Evolutionary conservation across 1,284 basidiomycete species (phyloP).

Genomic region (Puccinia coronata): DNA sequence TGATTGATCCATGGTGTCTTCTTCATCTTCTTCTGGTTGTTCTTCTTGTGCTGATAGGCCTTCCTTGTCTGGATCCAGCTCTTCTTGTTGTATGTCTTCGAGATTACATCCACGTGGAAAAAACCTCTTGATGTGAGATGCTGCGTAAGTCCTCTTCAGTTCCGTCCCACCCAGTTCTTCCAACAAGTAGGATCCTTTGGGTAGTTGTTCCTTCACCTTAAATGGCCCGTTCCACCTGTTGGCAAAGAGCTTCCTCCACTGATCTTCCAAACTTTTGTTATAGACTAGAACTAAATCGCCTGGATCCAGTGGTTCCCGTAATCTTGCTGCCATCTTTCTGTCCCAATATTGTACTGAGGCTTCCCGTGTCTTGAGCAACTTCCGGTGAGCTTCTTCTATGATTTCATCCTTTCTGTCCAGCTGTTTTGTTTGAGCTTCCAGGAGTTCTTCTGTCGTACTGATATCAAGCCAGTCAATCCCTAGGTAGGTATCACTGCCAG

Average conservation of each 20-base stretch:
- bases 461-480: conserved; percentile 2
- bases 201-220: neutral
- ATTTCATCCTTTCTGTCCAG: neutral
- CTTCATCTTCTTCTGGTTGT: neutral
- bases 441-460: neutral
- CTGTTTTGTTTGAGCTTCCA: neutral
- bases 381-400: conserved; percentile 1
- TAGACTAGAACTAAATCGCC: neutral
- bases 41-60: neutral
- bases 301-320: neutral
- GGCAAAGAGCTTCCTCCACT: conserved; percentile 24
- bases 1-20: neutral
- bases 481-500: no score
- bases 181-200: conserved; percentile 1
- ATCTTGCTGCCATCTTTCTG: neutral
- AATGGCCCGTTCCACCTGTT: conserved; percentile 28
- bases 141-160: neutral
- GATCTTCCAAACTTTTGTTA: conserved; percentile 13
- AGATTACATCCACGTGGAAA: neutral
- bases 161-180: conserved; percentile 20
- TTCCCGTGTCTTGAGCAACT: neutral
- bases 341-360: conserved; percentile 3
- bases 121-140: conserved; percentile 27
- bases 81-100: neutral
- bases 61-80: neutral